Evolutionary conservation across 2,329 filamentous ascomycete genomes (phyloP).

Genomic region (Fusarium mundagurra): DNA sequence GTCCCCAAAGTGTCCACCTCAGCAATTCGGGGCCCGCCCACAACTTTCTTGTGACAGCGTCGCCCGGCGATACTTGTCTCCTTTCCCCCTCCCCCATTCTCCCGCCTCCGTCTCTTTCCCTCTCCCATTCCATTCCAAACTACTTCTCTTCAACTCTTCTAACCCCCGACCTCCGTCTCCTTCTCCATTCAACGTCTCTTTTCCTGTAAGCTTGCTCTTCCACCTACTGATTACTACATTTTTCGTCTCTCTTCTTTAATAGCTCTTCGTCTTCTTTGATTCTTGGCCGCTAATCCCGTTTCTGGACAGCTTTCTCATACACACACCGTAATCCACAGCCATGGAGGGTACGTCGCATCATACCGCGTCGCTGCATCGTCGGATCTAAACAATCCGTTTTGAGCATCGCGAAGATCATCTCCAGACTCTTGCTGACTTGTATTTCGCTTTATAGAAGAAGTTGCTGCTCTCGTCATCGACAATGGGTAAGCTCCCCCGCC

Average conservation of each 20-base stretch:
- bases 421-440: slow-evolving; percentile 53
- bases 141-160: slow-evolving; percentile 44
- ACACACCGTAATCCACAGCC: slow-evolving; percentile 56
- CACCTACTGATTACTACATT: slow-evolving; percentile 17
- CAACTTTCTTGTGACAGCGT: slow-evolving; percentile 49
- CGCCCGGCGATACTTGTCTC: slow-evolving; percentile 49
- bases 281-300: slow-evolving; percentile 45
- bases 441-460: slow-evolving; percentile 82
- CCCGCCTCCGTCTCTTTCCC: slow-evolving; percentile 41
- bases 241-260: slow-evolving; percentile 36
- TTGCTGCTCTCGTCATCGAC: slow-evolving; percentile 99
- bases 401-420: slow-evolving; percentile 33
- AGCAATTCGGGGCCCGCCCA: slow-evolving; percentile 49
- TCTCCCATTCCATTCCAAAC: slow-evolving; percentile 46
- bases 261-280: slow-evolving; percentile 27
- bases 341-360: slow-evolving; percentile 63
- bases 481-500: slow-evolving; percentile 89
- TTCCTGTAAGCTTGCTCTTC: slow-evolving; percentile 42
- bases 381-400: slow-evolving; percentile 35
- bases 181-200: slow-evolving; percentile 46
- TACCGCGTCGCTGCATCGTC: slow-evolving; percentile 41
- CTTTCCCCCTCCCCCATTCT: slow-evolving; percentile 46
- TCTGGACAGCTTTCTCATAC: slow-evolving; percentile 47
- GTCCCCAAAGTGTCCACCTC: slow-evolving; percentile 44
- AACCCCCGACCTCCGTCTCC: slow-evolving; percentile 43